phyloP scores from a whole-genome alignment of 805 yeast genomes.

The Starmerella khaoyaiensis region DNA sequence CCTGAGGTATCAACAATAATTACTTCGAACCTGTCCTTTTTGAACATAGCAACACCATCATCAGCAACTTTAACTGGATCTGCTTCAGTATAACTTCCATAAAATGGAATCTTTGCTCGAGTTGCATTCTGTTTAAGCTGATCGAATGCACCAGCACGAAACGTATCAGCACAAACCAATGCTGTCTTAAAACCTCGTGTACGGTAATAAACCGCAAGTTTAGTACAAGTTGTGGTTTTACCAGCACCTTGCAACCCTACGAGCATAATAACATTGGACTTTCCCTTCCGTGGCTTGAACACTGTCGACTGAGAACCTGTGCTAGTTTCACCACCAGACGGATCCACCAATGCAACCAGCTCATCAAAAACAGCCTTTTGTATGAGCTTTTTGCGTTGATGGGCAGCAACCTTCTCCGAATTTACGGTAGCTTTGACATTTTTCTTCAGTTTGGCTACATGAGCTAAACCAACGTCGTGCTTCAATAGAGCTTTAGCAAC shows the following conservation, averaged over 20 bases:
- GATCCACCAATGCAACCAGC: constrained; percentile 73
- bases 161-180: constrained; percentile 96
- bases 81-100: constrained; percentile 88
- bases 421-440: constrained; percentile 50
- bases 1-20: constrained; percentile 97
- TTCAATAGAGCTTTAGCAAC: constrained; percentile 82
- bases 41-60: constrained; percentile 86
- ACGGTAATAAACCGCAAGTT: constrained; percentile 86
- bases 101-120: constrained; percentile 85
- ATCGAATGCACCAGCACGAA: constrained; percentile 99
- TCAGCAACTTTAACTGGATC: constrained; percentile 87
- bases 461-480: constrained; percentile 81
- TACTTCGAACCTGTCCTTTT: constrained; percentile 78
- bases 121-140: constrained; percentile 96
- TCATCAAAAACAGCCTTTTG: constrained; percentile 94
- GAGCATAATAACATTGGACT: constrained; percentile 77
- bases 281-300: constrained; percentile 78
- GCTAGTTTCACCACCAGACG: constrained; percentile 29
- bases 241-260: constrained; percentile 99
- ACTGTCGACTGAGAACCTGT: constrained; percentile 24
- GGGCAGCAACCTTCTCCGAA: constrained; percentile 39
- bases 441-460: constrained; percentile 66
- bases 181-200: constrained; percentile 91
- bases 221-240: constrained; percentile 95
- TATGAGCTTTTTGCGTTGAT: constrained; percentile 61